phyloP scores from a whole-genome alignment of 192 early-diverging fungal genomes.

The Martensiomyces pterosporus region DNA sequence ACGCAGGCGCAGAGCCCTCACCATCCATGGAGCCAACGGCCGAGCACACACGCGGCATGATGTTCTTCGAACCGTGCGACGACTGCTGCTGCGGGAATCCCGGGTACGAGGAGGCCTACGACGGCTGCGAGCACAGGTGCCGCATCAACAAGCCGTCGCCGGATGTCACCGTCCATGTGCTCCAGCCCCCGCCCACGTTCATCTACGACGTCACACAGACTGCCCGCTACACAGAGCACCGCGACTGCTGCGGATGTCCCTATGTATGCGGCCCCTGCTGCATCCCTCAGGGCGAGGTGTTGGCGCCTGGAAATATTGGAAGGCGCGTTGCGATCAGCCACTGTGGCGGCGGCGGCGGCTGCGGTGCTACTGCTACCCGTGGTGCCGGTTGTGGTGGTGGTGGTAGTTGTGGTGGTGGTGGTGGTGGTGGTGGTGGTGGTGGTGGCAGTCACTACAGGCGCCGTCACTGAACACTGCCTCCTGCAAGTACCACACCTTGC shows the following conservation, averaged over 20 bases:
- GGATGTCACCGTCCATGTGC: constrained; percentile 39
- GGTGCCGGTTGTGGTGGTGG: no score
- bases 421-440: no score
- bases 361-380: no score
- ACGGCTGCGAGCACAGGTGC: constrained; percentile 18
- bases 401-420: no score
- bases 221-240: constrained; percentile 46
- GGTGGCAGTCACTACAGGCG: no score
- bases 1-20: background rate
- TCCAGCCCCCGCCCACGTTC: constrained; percentile 45
- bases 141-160: constrained; percentile 30
- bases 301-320: constrained; percentile 32
- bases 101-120: constrained; percentile 13
- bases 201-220: constrained; percentile 48
- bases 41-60: background rate
- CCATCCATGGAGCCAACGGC: background rate
- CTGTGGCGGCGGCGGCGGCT: constrained; percentile 6
- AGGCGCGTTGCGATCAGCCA: constrained; percentile 22
- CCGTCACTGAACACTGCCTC: no score
- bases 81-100: constrained; percentile 11
- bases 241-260: constrained; percentile 38
- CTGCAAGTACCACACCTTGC: no score
- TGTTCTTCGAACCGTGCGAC: constrained; percentile 8
- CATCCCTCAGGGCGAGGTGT: constrained; percentile 46
- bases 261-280: constrained; percentile 47